Percentiles rank a stretch among this genome's conserved stretches.
These are phyloP conservation scores for Yarrowia sp. DNA, from an alignment of 805 yeast species.

Conservation along the genomic window DNA sequence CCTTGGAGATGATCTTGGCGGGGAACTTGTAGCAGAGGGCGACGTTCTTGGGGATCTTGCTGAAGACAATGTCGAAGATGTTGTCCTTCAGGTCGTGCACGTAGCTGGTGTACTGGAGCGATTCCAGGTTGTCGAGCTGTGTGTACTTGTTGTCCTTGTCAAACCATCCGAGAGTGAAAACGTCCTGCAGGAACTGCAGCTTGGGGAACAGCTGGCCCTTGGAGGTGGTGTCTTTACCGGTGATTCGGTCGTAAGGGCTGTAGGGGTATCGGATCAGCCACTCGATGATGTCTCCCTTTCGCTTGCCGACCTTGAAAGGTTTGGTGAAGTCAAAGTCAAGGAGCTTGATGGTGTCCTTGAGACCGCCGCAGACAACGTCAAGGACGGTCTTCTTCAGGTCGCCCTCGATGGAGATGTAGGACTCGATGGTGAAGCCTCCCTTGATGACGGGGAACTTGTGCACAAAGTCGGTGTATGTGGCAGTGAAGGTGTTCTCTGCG, in stretches of 20 bases:
- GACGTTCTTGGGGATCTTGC: background rate
- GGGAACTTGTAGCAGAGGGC: background rate
- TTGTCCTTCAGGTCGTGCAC: background rate
- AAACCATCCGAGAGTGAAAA: background rate
- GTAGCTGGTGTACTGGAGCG: background rate
- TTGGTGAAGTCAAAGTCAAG: background rate
- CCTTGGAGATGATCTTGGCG: background rate
- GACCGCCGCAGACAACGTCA: too few species aligned
- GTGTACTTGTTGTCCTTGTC: background rate
- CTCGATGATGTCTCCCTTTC: background rate
- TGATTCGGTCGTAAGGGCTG: background rate
- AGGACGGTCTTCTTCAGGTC: too few species aligned
- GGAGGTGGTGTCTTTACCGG: background rate
- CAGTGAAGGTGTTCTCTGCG: background rate
- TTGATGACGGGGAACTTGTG: background rate
- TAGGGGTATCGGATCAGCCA: background rate
- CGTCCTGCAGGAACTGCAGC: background rate
- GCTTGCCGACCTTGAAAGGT: background rate
- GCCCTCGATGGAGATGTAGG: background rate
- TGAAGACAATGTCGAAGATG: background rate
- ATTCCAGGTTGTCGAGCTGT: background rate
- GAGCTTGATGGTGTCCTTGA: too few species aligned
- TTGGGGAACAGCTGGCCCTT: conserved; percentile 4
- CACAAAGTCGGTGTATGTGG: background rate
- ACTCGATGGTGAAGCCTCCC: background rate